Percentiles rank a stretch among this genome's conserved stretches.
Conservation (phyloP, 176 grass and related monocot genomes). For the Phoenix roebelenii region DNA sequence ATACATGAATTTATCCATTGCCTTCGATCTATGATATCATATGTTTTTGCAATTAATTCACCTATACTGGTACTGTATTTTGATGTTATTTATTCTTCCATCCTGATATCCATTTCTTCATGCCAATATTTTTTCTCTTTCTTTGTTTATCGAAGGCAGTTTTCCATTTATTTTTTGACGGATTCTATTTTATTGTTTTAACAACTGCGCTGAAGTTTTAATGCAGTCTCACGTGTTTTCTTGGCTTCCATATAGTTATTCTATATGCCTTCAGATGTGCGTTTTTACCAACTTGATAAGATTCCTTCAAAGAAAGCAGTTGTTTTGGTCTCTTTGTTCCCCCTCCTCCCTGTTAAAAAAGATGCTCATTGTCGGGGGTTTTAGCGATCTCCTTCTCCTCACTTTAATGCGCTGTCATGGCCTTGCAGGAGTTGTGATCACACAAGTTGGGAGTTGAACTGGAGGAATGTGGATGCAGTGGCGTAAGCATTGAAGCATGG, state of each 20-base stretch:
- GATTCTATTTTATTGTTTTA: conserved; percentile 10
- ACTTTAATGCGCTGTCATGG: conserved; percentile 27
- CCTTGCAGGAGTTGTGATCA: conserved; percentile 38
- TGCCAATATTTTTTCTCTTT: too few species aligned
- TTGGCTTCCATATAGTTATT: conserved; percentile 8
- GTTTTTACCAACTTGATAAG: conserved; percentile 17
- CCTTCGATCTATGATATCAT: too few species aligned
- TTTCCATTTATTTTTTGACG: not conserved
- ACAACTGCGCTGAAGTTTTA: not conserved
- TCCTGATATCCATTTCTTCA: too few species aligned
- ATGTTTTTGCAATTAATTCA: too few species aligned
- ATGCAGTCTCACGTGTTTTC: conserved; percentile 22
- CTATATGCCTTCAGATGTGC: not conserved
- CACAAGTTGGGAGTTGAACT: conserved; percentile 14
- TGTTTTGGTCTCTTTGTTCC: conserved; percentile 38
- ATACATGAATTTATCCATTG: too few species aligned
- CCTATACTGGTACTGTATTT: too few species aligned
- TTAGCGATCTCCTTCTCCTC: conserved; percentile 5
- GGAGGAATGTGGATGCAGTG: conserved; percentile 48
- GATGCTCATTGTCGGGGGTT: conserved; percentile 40
- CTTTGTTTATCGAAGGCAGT: too few species aligned
- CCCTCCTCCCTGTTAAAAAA: conserved; percentile 34
- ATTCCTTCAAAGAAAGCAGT: conserved; percentile 34
- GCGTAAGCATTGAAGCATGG: conserved; percentile 7
- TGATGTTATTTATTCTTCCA: too few species aligned